Evolutionary conservation across 345 rosid genomes (phyloP), one percentile per base, ranked within the genome.

Genomic region (Citrus medica): DNA sequence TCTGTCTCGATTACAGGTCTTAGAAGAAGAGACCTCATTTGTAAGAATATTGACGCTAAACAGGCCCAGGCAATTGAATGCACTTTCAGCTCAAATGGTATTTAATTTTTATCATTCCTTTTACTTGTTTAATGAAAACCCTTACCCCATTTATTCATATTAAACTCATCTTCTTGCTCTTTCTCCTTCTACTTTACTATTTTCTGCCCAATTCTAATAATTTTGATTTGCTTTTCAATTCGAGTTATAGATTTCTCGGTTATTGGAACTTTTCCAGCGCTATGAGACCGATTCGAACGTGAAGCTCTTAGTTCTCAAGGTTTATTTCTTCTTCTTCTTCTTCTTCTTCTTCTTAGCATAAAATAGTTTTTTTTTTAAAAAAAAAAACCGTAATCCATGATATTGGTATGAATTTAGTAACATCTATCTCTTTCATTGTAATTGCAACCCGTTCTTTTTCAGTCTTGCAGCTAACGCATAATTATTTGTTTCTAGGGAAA

Each of bases 1-100:
- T 4, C 46, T 40, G 48, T 64, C 35, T 32, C n/a, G 6, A 40
- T 63, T 3, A 22, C 71, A 75, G 77, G 82, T 94, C 78, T 79
- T 93, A 77, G 91, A 90, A 71, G 90, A 94, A 85, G 88, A 80
- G 82, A 88, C 76, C 37, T 65, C 81, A 6, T 85, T 8, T 78
- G 88, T 80, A 16, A 90, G 91, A 82, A 88, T 74, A 28, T 80
- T 95, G 81, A 90, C 83, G 22, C 72, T 95, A 27, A 95, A 95
- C 89, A 84, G 88, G 85, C 85, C 93, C 38, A 89, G 83, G 85
- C 94, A 89, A 60, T 86, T 95, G 73, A 95, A 95, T 88, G 95
- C 95, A 46, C 81, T 88, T 64, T 86, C 86, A 27, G 79, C 51
- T 79, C 71, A 71, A 46, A 94, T 94, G 97, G 98, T 93, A 80